Percentiles rank a stretch among this genome's conserved stretches.
Evolutionary conservation across 73 alveolate species (phyloP).

Genomic region (Blepharisma stoltei): DNA sequence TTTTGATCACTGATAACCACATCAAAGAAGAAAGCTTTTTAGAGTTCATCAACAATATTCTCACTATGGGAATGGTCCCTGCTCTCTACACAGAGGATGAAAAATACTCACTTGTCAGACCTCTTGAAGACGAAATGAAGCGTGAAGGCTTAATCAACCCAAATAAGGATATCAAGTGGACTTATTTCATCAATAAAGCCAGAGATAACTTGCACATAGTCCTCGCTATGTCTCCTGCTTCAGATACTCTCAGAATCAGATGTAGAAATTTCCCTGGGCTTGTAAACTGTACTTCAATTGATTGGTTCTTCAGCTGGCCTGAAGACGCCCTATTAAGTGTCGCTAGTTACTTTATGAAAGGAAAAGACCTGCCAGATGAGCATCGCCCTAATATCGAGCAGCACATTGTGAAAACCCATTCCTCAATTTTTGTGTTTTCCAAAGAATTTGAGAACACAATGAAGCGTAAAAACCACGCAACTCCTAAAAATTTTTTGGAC

Average conservation of each 20-base stretch:
- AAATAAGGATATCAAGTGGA: conserved; percentile 90
- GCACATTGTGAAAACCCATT: conserved; percentile 89
- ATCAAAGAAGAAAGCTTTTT: conserved; percentile 97
- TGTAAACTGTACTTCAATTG: conserved; percentile 77
- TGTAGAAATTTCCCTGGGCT: conserved; percentile 99
- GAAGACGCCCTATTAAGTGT: conserved; percentile 96
- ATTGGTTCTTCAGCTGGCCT: conserved; percentile 98
- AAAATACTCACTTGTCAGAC: conserved; percentile 83
- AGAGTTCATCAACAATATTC: conserved; percentile 97
- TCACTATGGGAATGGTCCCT: conserved; percentile 99
- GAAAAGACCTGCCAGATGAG: conserved; percentile 72
- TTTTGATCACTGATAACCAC: conserved; percentile 97
- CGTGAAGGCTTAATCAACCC: conserved; percentile 74
- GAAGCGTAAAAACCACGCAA: conserved; percentile 94
- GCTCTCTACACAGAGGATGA: conserved; percentile 98
- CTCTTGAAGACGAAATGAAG: conserved; percentile 83
- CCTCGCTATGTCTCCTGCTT: conserved; percentile 98
- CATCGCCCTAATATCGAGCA: conserved; percentile 77
- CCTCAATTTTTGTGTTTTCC: conserved; percentile 72
- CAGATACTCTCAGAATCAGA: conserved; percentile 89
- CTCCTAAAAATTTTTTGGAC: conserved; percentile 98
- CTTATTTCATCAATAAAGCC: conserved; percentile 77
- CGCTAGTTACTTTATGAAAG: conserved; percentile 85
- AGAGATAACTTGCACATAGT: conserved; percentile 96
- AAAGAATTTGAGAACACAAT: conserved; percentile 84